Percentiles rank a stretch among this genome's conserved stretches.
These are phyloP conservation scores for Colletotrichum graminicola DNA, from an alignment of 2,329 filamentous ascomycete genomes.

Conservation along the genomic window DNA sequence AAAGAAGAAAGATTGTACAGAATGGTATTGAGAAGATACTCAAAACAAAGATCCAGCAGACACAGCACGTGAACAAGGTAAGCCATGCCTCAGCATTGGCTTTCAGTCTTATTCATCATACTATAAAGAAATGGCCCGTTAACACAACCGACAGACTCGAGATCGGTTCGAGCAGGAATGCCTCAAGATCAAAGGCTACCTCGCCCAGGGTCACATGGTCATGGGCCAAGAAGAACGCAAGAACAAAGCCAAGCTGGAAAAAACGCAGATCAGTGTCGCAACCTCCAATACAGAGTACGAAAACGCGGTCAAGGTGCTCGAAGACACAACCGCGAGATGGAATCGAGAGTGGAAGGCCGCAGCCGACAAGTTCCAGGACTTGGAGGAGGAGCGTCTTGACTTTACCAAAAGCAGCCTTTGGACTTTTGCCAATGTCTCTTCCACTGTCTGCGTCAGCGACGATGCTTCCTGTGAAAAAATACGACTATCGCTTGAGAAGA, in stretches of 20 bases:
- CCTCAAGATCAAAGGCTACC: slow-evolving; percentile 97
- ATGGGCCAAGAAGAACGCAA: slow-evolving; percentile 99
- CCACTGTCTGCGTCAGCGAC: slow-evolving; percentile 97
- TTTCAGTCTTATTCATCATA: neutral
- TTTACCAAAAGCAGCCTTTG: slow-evolving; percentile 98
- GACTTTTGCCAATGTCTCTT: slow-evolving; percentile 97
- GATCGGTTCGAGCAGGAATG: slow-evolving; percentile 98
- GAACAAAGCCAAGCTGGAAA: slow-evolving; percentile 98
- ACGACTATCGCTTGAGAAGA: slow-evolving; percentile 89
- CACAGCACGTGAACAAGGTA: slow-evolving; percentile 90
- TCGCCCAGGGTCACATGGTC: slow-evolving; percentile 99
- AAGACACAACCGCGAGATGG: slow-evolving; percentile 96
- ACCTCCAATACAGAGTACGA: slow-evolving; percentile 95
- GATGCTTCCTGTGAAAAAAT: slow-evolving; percentile 98
- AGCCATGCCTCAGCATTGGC: slow-evolving; percentile 43
- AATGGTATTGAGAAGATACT: slow-evolving; percentile 92
- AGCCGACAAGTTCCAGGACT: slow-evolving; percentile 98
- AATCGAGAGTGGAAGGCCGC: slow-evolving; percentile 98
- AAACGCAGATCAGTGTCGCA: slow-evolving; percentile 96
- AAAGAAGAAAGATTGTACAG: slow-evolving; percentile 96
- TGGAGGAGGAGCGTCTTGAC: slow-evolving; percentile 96
- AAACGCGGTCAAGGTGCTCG: slow-evolving; percentile 88
- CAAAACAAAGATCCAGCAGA: slow-evolving; percentile 94
- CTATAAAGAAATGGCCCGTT: slow-evolving; percentile 8
- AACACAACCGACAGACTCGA: slow-evolving; percentile 69